Evolutionary conservation across 2,329 filamentous ascomycete genomes (phyloP), one percentile per base, ranked within the genome.

Genomic region (Venturia pyrina): DNA sequence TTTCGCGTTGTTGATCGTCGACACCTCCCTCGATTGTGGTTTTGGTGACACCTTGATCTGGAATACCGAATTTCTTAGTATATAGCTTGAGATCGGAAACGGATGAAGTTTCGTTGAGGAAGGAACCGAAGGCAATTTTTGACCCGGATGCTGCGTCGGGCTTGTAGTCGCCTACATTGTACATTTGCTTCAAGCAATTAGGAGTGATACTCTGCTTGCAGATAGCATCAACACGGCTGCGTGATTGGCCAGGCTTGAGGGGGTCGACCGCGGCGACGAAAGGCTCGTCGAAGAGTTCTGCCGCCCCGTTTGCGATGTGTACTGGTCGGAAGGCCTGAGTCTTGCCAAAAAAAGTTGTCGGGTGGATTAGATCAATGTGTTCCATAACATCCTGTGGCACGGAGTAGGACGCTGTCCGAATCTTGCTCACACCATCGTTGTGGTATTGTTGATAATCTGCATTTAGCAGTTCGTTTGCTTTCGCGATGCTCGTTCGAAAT

Each of bases 321-420:
- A 62, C 24, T 8, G 60, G 60, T 43, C 40, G 40, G 40, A 62
- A 66, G 17, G 64, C 64, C 21, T 62, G 44, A n/a, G 64, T 66
- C 34, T 62, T 66, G 40, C 64, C 64, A 40, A 66, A 66, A 21
- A 66, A 66, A 13, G 84, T 89, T 0, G 86, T 89, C 0, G 87
- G 87, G 72, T 89, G 85, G 62, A 89, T 84, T 70, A 88, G 79
- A 66, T 84, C 82, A 66, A 89, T 80, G 69, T 85, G 79, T 57
- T 77, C 70, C 64, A 80, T 78, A 7, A 89, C 73, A 0, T 79
- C 74, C 63, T 78, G 78, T 0, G 87, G 88, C 0, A 89, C 80
- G 0, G 85, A 87, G 74, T 89, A 90, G 61, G 80, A 76, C 17
- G 83, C 74, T 7, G 82, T 81, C 53, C 87, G 81, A 53, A 88